phyloP scores from a whole-genome alignment of 371 early-diverging fungal genomes.

The Dichotomocladium elegans region DNA sequence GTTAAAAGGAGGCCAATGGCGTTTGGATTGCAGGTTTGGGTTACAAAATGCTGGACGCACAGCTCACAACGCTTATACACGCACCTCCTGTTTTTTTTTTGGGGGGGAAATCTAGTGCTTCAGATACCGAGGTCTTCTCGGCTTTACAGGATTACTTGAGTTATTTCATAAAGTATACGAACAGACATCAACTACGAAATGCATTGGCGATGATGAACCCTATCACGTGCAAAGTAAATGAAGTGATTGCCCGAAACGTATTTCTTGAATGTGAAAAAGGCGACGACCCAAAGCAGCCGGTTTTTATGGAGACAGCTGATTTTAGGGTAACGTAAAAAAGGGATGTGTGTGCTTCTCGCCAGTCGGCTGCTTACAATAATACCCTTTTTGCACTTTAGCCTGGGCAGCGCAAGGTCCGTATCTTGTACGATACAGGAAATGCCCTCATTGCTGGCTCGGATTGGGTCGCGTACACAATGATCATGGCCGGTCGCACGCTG shows the following conservation, averaged over 20 bases:
- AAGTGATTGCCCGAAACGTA: conserved; percentile 32
- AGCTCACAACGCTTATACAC: not conserved
- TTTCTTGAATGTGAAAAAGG: conserved; percentile 8
- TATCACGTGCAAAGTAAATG: conserved; percentile 29
- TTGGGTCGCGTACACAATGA: conserved; percentile 29
- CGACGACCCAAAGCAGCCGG: conserved; percentile 2
- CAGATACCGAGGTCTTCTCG: conserved; percentile 16
- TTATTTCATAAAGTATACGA: conserved; percentile 34
- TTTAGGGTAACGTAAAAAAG: too few species aligned
- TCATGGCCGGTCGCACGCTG: conserved; percentile 26
- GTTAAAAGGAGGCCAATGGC: conserved; percentile 28
- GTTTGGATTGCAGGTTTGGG: conserved; percentile 26
- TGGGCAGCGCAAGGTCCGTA: conserved; percentile 14
- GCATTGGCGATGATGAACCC: conserved; percentile 34
- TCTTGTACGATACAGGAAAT: conserved; percentile 30
- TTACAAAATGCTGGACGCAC: too few species aligned
- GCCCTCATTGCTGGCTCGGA: conserved; percentile 32
- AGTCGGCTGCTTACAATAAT: too few species aligned
- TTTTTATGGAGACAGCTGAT: conserved; percentile 8
- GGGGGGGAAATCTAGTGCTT: conserved; percentile 1
- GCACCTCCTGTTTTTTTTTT: not conserved
- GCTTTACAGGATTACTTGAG: conserved; percentile 29
- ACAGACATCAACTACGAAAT: conserved; percentile 34
- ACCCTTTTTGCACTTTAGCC: not conserved
- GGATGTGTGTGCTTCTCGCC: not conserved